Base-by-base conservation (phyloP, 495 filamentous ascomycete genomes). In the Penicillium paradoxum region DNA sequence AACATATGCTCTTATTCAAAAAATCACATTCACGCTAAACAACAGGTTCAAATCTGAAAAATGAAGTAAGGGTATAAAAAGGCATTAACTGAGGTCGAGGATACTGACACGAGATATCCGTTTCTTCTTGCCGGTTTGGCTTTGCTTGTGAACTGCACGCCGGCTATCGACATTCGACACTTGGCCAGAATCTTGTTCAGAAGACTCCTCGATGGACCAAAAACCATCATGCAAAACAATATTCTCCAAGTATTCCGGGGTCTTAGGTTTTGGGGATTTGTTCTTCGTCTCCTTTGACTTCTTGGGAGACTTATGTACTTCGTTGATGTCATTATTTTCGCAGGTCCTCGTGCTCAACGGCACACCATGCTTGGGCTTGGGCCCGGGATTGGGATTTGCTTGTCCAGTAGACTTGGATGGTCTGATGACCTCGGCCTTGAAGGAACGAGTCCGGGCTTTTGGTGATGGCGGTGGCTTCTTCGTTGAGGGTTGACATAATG, bases 21-120 rank as follows among this genome's bases (percentile, higher is more conserved):
- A 41, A 32, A n/a, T 13, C 14, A 34, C n/a, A 24, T 11, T 8
- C 4, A 34, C 19, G 18, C 22, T n/a, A 27, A 43, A 36, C 49
- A 38, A 27, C 30, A 22, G 25, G 22, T 17, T 13, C 14, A 22
- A 51, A 18, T 5, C 19, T 7, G 37, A 11, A 56, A 49, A 52
- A 47, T 11, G 15, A 17, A 27, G 14, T 0, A 30, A 49, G 47
- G 41, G 43, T 50, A 61, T 49, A 36, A 17, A 36, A 41, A 24
- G 19, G 8, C 19, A 29, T 60, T 45, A 72, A 52, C 49, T 63
- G 47, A 75, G 54, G 47, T 73, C 70, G 38, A 75, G 21, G 27
- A 75, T 64, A 57, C 72, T 75, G 18, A 72, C 67, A 18, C 70
- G 70, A 18, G 64, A 45, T 15, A 72, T 53, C 15, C 68, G 57